A percentile compares a stretch with the other conserved stretches of the same genome.
Evolutionary conservation across 495 filamentous ascomycete species (phyloP).

Genomic region (Podospora bellae-mahoneyi): DNA sequence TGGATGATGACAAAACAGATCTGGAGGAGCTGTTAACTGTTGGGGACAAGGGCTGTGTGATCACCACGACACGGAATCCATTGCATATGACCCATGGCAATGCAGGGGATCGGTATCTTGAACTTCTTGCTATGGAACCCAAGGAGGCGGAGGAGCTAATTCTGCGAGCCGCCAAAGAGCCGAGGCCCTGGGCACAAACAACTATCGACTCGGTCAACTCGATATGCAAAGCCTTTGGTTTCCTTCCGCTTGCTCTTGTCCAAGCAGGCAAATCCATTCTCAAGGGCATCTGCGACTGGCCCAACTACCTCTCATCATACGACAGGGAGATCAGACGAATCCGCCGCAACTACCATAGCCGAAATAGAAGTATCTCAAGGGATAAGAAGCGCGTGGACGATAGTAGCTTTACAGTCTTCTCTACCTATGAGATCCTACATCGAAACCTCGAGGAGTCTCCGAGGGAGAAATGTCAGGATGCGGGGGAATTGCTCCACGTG

Average conservation of each 20-base stretch:
- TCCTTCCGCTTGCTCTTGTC: slow-evolving; percentile 38
- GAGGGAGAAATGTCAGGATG: slow-evolving; percentile 11
- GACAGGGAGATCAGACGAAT: not conserved
- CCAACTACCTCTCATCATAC: slow-evolving; percentile 11
- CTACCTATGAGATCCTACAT: slow-evolving; percentile 15
- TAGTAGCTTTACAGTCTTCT: slow-evolving; percentile 9
- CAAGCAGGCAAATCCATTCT: slow-evolving; percentile 38
- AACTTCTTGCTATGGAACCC: slow-evolving; percentile 34
- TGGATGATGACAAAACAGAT: slow-evolving; percentile 35
- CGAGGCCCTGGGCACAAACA: slow-evolving; percentile 22
- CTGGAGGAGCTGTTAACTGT: slow-evolving; percentile 35
- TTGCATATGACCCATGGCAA: slow-evolving; percentile 31
- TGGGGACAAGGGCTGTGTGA: slow-evolving; percentile 34
- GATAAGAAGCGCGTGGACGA: not conserved
- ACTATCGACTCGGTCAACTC: slow-evolving; percentile 20
- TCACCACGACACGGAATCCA: slow-evolving; percentile 42
- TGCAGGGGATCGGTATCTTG: slow-evolving; percentile 27
- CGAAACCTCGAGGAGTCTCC: not conserved
- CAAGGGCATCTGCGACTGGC: slow-evolving; percentile 2
- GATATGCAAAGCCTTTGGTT: slow-evolving; percentile 36
- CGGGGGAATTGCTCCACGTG: slow-evolving; percentile 9
- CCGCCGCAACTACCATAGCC: not conserved
- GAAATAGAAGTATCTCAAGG: not conserved
- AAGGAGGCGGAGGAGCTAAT: slow-evolving; percentile 39
- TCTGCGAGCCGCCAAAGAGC: slow-evolving; percentile 36